Evolutionary conservation across 2,329 filamentous ascomycete species (phyloP), one percentile per base, ranked within the genome.

Genomic region (Elsinoe fawcettii): DNA sequence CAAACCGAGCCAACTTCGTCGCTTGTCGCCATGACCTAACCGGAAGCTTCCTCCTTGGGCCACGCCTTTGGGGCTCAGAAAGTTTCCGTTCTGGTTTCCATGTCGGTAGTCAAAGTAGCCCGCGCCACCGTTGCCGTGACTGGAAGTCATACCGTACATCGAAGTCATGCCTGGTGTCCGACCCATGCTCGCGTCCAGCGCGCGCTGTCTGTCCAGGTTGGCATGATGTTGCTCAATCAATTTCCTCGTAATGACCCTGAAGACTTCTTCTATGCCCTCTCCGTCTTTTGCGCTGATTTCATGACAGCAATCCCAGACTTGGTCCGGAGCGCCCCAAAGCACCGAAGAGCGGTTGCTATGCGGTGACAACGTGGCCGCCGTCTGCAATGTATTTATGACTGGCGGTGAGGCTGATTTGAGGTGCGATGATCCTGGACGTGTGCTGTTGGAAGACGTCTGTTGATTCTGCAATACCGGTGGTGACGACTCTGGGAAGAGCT

Each of bases 271-370:
- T 16, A 99, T 91, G 16, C 92, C 92, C 75, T 96, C 91, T 58
- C 91, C 91, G 66, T 86, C 90, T 76, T 95, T 92, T 49, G 92
- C 91, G 64, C 86, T 91, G 67, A 99, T 92, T 75, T 99, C 93
- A 71, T 97, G 93, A 70, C 92, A 97, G 61, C 90, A 95, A 67
- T 96, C 91, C 91, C 92, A 97, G 55, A 91, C 90, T 5, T 90
- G 84, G 68, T 96, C 91, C 23, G 41, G 51, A 70, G 93, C 88
- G 20, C 86, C 90, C 91, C 91, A 96, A 73, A 90, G 89, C 1
- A 87, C 86, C 36, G 82, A 87, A 66, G 82, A 87, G 30, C 74
- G 69, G 63, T 78, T 74, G 66, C 75, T 74, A 61, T 75, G 71
- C 27, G 75, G 74, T 23, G 72, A 74, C 12, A 70, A 70, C 66